Conservation (phyloP, 1,139 yeast species). For the Meyerozyma athensensis region DNA sequence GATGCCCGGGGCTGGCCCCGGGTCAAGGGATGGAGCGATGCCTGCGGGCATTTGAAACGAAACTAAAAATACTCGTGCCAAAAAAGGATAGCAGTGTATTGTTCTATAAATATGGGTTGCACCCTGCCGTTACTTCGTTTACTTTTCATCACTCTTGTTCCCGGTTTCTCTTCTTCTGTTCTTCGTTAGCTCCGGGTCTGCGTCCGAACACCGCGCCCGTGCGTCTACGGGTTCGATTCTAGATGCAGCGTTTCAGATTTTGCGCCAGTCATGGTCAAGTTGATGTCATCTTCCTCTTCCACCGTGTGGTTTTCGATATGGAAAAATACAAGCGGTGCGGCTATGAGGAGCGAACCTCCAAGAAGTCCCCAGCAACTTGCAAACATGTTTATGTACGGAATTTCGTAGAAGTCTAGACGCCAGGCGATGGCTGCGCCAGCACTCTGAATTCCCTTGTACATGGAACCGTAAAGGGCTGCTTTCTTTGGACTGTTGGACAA, state of each 20-base stretch:
- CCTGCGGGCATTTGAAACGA: too few species aligned
- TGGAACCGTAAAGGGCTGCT: slow-evolving; percentile 15
- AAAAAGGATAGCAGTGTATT: too few species aligned
- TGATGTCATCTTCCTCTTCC: slow-evolving; percentile 26
- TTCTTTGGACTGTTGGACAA: slow-evolving; percentile 16
- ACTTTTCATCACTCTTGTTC: not conserved
- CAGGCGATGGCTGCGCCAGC: slow-evolving; percentile 16
- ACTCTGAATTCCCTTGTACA: slow-evolving; percentile 15
- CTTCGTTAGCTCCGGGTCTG: not conserved
- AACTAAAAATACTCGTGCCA: too few species aligned
- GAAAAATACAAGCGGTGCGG: slow-evolving; percentile 27
- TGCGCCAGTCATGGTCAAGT: not conserved
- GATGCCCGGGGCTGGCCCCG: not conserved
- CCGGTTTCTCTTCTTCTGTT: not conserved
- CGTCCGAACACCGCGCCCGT: not conserved
- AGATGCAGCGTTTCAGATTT: not conserved
- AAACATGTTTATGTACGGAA: slow-evolving; percentile 12
- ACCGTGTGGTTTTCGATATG: slow-evolving; percentile 43
- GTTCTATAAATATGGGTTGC: too few species aligned
- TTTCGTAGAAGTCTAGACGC: slow-evolving; percentile 14
- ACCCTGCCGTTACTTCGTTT: not conserved
- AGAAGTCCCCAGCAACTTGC: slow-evolving; percentile 15
- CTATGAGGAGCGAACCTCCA: slow-evolving; percentile 23
- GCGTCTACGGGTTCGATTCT: not conserved
- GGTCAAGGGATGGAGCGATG: slow-evolving; percentile 2